A percentile compares a stretch with the other conserved stretches of the same genome.
Evolutionary conservation across 371 early-diverging fungal genomes (phyloP).

Genomic region (Conidiobolus incongruus): DNA sequence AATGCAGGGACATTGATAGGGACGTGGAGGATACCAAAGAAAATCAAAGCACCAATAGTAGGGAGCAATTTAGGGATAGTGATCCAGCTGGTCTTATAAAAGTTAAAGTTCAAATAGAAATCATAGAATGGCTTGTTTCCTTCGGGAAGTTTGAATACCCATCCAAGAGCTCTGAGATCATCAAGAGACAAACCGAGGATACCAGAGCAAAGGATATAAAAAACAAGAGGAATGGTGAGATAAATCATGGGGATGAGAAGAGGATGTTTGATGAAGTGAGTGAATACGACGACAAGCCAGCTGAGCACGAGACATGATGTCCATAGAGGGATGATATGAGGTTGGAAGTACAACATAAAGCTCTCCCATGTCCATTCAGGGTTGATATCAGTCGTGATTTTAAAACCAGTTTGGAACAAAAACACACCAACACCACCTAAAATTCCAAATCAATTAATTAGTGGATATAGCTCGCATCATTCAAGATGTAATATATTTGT

Average conservation of each 20-base stretch:
- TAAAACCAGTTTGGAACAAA: conserved; percentile 72
- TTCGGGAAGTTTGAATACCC: conserved; percentile 69
- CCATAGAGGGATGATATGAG: conserved; percentile 52
- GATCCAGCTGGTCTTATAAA: conserved; percentile 45
- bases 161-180: conserved; percentile 43
- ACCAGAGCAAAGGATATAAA: conserved; percentile 34
- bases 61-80: conserved; percentile 55
- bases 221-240: conserved; percentile 47
- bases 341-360: conserved; percentile 24
- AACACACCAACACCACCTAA: conserved; percentile 80
- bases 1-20: conserved; percentile 85
- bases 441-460: too few species aligned
- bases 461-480: too few species aligned
- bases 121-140: conserved; percentile 59
- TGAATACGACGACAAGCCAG: conserved; percentile 26
- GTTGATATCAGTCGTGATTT: conserved; percentile 52
- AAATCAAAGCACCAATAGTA: conserved; percentile 77
- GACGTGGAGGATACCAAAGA: conserved; percentile 91
- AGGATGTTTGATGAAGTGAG: conserved; percentile 24
- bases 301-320: conserved; percentile 45
- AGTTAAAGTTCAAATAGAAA: conserved; percentile 60
- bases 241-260: conserved; percentile 75
- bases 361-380: conserved; percentile 21
- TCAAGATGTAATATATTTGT: too few species aligned
- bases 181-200: conserved; percentile 31